Evolutionary conservation across 805 yeast genomes (phyloP).

Genomic region (Saturnispora besseyi): DNA sequence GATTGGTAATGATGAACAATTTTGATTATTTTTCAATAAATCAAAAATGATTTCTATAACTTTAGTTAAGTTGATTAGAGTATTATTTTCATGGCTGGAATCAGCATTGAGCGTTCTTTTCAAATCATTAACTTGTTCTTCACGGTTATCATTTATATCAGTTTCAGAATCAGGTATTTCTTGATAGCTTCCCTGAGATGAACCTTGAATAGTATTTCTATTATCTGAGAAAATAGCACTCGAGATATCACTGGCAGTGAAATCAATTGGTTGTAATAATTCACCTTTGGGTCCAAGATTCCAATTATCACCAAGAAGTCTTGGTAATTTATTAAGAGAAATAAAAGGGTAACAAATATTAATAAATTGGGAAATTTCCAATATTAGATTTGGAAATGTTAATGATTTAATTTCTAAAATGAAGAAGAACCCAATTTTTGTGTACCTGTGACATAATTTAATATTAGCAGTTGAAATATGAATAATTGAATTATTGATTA

Average conservation of each 20-base stretch:
- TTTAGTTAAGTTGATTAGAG: constrained; percentile 7
- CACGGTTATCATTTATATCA: background rate
- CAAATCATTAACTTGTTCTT: background rate
- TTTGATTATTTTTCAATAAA: constrained; percentile 11
- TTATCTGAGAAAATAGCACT: constrained; percentile 6
- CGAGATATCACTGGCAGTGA: background rate
- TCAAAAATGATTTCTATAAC: constrained; percentile 15
- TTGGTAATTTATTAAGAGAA: constrained; percentile 21
- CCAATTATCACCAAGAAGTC: constrained; percentile 23
- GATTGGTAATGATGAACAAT: constrained; percentile 7
- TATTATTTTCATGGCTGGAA: background rate
- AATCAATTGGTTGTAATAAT: background rate
- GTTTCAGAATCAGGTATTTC: constrained; percentile 7
- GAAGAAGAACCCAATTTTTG: constrained; percentile 31
- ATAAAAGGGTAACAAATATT: constrained; percentile 37
- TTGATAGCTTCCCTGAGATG: constrained; percentile 9
- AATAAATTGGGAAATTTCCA: constrained; percentile 37
- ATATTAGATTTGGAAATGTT: constrained; percentile 33
- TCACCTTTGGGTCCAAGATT: constrained; percentile 8
- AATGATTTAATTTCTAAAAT: constrained; percentile 31
- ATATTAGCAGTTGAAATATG: constrained; percentile 35
- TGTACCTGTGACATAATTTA: constrained; percentile 29
- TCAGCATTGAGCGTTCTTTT: background rate
- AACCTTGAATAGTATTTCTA: background rate
- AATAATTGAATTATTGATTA: constrained; percentile 38